A percentile compares a stretch with the other conserved stretches of the same genome.
Conservation (phyloP, 257 asterid species). For the Echium plantagineum region DNA sequence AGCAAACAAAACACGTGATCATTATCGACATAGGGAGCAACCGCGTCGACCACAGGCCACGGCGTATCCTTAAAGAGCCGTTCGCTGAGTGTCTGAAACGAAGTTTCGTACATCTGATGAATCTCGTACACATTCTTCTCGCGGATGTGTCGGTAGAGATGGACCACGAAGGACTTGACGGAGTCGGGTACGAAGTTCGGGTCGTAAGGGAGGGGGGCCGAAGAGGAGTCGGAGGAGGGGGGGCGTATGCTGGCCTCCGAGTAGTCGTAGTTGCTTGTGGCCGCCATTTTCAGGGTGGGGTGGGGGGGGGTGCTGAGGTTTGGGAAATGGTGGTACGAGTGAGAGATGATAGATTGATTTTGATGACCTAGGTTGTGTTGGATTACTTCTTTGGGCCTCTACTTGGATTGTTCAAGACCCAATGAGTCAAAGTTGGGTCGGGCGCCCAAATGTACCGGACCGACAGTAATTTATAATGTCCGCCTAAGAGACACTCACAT, state of each 20-base stretch:
- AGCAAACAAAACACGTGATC: slow-evolving; percentile 93
- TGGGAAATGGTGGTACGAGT: too few species aligned
- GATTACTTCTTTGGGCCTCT: too few species aligned
- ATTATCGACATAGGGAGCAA: slow-evolving; percentile 68
- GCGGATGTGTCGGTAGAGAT: slow-evolving; percentile 86
- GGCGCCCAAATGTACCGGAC: too few species aligned
- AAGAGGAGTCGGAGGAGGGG: slow-evolving; percentile 6
- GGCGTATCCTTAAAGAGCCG: slow-evolving; percentile 80
- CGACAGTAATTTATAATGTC: too few species aligned
- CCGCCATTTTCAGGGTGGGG: slow-evolving; percentile 28
- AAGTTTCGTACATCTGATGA: slow-evolving; percentile 87
- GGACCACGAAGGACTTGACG: slow-evolving; percentile 74
- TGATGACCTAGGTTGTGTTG: too few species aligned
- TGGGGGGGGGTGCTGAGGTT: not conserved
- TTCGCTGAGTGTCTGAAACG: slow-evolving; percentile 85
- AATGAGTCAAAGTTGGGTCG: too few species aligned
- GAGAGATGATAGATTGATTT: too few species aligned
- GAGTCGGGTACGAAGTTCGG: slow-evolving; percentile 85
- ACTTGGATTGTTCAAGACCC: too few species aligned
- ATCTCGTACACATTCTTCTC: slow-evolving; percentile 96
- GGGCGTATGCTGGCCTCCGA: slow-evolving; percentile 14
- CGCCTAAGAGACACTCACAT: too few species aligned
- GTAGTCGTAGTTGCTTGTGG: slow-evolving; percentile 36
- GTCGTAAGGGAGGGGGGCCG: slow-evolving; percentile 41
- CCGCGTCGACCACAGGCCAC: slow-evolving; percentile 94